Evolutionary conservation across 2,329 filamentous ascomycete species (phyloP), one percentile per base, ranked within the genome.

Genomic region (Chrysoporthe cubensis): DNA sequence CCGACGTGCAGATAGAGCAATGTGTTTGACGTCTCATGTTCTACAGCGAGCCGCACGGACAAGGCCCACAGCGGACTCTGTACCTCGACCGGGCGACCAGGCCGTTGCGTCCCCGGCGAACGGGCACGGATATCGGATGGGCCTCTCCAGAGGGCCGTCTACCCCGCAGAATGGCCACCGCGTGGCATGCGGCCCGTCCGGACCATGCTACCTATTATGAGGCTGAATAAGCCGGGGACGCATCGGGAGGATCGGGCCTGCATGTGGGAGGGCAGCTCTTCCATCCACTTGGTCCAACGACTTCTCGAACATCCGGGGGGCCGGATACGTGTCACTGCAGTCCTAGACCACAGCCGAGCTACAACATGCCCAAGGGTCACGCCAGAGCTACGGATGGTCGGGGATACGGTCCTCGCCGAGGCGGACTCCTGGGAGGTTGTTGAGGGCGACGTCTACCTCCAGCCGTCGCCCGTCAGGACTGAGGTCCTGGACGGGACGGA

Each of bases 361-460:
- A n/a, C 67, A 64, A 48, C 14, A 69, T 70, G 76, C 16, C 66
- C 59, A 64, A 60, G 54, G 69, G 69, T 8, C 63, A 78, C 71
- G 79, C 76, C 65, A 76, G 74, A 70, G 86, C 86, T 56, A 80
- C 78, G 37, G 74, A 80, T 78, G 37, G 74, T 86, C 62, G 81
- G 84, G 72, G 83, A 82, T 70, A 80, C 78, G 62, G 73, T 82
- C 46, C 74, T 89, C 64, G 86, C 87, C 68, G 80, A 84, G 71
- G 79, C 85, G 69, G 79, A 84, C 56, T 78, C 76, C 18, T 87
- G 82, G 77, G 83, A 87, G 72, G 80, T 83, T 40, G 85, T 88
- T 44, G 87, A 89, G 71, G 85, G 85, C 37, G 88, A 87, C 75
- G 80, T 88, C 69, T 88, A 88, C 74, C 84, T 85, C 72, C 83